phyloP scores from a whole-genome alignment of 1,139 yeast genomes.

The Pichia sp. region DNA sequence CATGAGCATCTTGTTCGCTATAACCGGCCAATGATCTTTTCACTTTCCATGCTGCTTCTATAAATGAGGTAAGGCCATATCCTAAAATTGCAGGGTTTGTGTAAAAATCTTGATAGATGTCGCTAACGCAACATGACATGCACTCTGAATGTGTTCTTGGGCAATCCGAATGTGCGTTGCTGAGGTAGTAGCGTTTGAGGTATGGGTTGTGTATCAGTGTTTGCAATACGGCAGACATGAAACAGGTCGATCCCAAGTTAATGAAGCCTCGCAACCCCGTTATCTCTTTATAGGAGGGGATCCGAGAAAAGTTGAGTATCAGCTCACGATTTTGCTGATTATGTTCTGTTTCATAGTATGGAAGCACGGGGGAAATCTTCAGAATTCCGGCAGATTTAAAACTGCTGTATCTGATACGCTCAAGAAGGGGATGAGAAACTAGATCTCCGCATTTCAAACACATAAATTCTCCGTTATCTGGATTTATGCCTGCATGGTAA shows the following conservation, averaged over 20 bases:
- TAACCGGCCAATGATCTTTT: conserved; percentile 86
- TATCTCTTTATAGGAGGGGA: conserved; percentile 60
- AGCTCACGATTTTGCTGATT: conserved; percentile 22
- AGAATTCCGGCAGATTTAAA: conserved; percentile 22
- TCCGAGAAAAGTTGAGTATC: conserved; percentile 34
- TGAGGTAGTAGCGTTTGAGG: conserved; percentile 68
- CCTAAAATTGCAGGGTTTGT: conserved; percentile 55
- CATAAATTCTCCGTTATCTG: conserved; percentile 55
- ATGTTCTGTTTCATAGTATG: conserved; percentile 27
- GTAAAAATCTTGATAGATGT: conserved; percentile 64
- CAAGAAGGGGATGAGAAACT: conserved; percentile 57
- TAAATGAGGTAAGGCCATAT: conserved; percentile 67
- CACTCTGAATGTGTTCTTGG: conserved; percentile 47
- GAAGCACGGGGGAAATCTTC: conserved; percentile 25
- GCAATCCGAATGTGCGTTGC: conserved; percentile 55
- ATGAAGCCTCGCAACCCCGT: conserved; percentile 83
- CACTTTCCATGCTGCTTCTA: conserved; percentile 80
- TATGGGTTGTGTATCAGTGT: conserved; percentile 85
- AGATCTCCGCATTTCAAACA: conserved; percentile 78
- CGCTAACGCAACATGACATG: conserved; percentile 79
- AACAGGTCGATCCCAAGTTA: conserved; percentile 95
- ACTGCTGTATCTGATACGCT: conserved; percentile 42
- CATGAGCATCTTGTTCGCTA: conserved; percentile 97
- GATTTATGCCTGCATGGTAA: conserved; percentile 41
- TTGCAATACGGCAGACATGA: conserved; percentile 87